Base-by-base conservation (phyloP, 352 stramenopile species). In the Phytophthora citricola region DNA sequence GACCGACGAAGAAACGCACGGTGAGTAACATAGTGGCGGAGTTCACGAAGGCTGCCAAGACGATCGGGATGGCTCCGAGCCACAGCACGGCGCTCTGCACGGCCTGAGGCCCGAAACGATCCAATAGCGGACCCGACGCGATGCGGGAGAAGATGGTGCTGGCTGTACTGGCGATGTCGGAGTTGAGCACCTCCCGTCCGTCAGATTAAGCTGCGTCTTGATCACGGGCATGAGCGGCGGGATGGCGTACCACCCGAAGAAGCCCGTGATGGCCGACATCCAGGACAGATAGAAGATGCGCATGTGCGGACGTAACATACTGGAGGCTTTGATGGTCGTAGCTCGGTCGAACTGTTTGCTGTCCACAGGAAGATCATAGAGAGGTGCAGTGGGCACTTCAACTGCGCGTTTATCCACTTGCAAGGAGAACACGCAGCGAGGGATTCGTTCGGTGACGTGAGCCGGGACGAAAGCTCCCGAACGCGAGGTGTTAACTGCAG, bases 221-320 rank as follows among this genome's bases (percentile, higher is more conserved):
- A 98, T 96, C 40, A 97, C 87, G 0, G 89, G 82, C 52, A 99
- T 90, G 50, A 99, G 85, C n/a, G 96, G 96, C 1, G 94, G 92
- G 69, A 98, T 97, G 39, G 91, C 83, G 74, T 98, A 98, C 92
- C 93, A 98, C 62, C 94, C 92, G 71, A 98, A 86, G 77, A 98
- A 98, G 32, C 93, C 94, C 29, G 85, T 87, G 81, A 98, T 97
- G 69, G 94, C 97, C 43, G 79, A 91, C 27, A 97, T 76, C 92
- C 92, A 98, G n/a, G 89, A 82, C 54, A 91, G 67, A 73, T 98
- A 94, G 75, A 98, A 98, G 39, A 91, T 91, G 61, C 95, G 89
- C 93, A 98, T 98, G 81, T 98, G 94, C 4, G 94, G 95, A 5
- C 90, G 78, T 63, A 75, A 62, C 68, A 97, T 87, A 53, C 71